phyloP scores from a whole-genome alignment of 108 stramenopile genomes.

The Pseudonitzschia multiseries region DNA sequence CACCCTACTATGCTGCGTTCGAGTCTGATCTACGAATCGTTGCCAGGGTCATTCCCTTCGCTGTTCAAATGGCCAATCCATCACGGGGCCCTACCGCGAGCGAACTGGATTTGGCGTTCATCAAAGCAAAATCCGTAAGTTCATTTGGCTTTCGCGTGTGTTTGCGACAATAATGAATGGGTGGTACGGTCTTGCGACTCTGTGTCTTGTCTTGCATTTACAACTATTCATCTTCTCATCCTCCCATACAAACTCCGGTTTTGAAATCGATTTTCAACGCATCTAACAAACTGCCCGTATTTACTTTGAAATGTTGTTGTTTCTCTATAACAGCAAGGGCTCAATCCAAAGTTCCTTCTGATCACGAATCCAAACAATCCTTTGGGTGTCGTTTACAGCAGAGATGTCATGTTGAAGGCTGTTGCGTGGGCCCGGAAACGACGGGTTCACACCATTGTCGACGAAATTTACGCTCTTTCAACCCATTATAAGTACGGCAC shows the following conservation, averaged over 20 bases:
- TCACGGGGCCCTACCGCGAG: slow-evolving; percentile 59
- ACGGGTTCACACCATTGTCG: slow-evolving; percentile 78
- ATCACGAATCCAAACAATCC: slow-evolving; percentile 93
- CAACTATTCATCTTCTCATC: background rate
- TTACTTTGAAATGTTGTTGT: background rate
- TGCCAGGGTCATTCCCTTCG: slow-evolving; percentile 67
- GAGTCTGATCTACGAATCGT: slow-evolving; percentile 80
- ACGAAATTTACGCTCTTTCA: slow-evolving; percentile 89
- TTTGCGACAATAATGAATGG: too few species aligned
- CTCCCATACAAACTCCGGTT: too few species aligned
- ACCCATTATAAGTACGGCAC: slow-evolving; percentile 29
- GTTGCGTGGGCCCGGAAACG: slow-evolving; percentile 75
- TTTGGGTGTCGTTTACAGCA: slow-evolving; percentile 73
- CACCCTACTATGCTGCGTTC: slow-evolving; percentile 94
- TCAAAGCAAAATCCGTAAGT: slow-evolving; percentile 37
- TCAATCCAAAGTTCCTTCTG: slow-evolving; percentile 72
- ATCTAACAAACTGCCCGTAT: too few species aligned
- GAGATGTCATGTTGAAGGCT: slow-evolving; percentile 44
- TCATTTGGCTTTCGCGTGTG: too few species aligned
- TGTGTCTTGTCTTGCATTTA: background rate
- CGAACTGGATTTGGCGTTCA: slow-evolving; percentile 68
- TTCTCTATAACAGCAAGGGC: slow-evolving; percentile 42
- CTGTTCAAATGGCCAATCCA: slow-evolving; percentile 56
- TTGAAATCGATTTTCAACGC: too few species aligned
- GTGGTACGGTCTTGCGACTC: background rate